A percentile compares a stretch with the other conserved stretches of the same genome.
phyloP scores from a whole-genome alignment of 352 stramenopile species.

The Peronospora belbahrii region DNA sequence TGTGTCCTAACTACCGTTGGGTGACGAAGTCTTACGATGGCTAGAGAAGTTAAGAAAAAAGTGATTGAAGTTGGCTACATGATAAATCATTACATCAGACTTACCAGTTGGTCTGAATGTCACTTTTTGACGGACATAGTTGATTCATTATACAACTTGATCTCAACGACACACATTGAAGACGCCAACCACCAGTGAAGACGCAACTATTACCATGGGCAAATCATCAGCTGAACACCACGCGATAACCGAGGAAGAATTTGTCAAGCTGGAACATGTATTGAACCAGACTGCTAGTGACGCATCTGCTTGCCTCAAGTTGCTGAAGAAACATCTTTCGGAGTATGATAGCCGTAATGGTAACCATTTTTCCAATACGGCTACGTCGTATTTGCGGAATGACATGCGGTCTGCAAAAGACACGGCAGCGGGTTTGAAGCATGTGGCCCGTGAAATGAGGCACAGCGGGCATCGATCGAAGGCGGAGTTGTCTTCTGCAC shows the following conservation, averaged over 20 bases:
- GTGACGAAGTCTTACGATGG: constrained; percentile 11
- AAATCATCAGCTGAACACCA: constrained; percentile 13
- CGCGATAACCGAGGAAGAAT: constrained; percentile 12
- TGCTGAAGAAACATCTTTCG: constrained; percentile 20
- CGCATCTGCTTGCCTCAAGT: constrained; percentile 11
- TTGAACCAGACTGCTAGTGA: constrained; percentile 18
- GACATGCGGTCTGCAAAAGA: constrained; percentile 26
- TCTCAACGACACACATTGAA: constrained; percentile 11
- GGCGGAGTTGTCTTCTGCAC: constrained; percentile 12
- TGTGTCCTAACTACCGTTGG: no score
- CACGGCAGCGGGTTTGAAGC: constrained; percentile 15
- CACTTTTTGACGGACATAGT: no score
- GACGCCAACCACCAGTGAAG: not conserved
- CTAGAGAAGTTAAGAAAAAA: not conserved
- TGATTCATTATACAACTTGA: constrained; percentile 25
- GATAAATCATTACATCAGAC: not conserved
- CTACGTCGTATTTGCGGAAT: constrained; percentile 15
- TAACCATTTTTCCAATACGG: constrained; percentile 23
- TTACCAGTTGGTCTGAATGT: no score
- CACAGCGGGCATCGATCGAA: constrained; percentile 14
- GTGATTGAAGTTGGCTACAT: not conserved
- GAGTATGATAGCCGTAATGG: constrained; percentile 26
- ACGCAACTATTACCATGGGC: constrained; percentile 8
- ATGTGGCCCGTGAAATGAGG: constrained; percentile 16
- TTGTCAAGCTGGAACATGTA: constrained; percentile 21